Evolutionary conservation across 768 basidiomycete genomes (phyloP).

Genomic region (Mycena venus): DNA sequence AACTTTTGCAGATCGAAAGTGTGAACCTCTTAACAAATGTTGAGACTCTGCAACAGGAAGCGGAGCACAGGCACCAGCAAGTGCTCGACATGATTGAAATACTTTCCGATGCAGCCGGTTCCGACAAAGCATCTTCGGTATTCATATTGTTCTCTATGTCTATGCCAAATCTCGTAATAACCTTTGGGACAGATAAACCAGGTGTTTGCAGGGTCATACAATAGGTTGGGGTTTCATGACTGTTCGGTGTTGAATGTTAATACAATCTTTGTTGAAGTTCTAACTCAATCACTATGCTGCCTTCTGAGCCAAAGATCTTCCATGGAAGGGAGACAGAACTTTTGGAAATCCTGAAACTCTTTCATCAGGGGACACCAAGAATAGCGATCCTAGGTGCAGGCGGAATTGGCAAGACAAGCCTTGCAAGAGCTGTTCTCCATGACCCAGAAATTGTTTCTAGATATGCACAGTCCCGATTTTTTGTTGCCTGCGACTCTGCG

Average conservation of each 20-base stretch:
- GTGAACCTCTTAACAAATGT: no score
- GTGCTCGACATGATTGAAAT: background rate
- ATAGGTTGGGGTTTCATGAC: background rate
- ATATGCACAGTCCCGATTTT: background rate
- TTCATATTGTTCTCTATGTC: background rate
- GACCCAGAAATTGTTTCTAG: background rate
- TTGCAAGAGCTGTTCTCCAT: background rate
- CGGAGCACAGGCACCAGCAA: background rate
- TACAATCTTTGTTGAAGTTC: background rate
- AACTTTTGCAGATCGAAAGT: no score
- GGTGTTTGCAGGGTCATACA: background rate
- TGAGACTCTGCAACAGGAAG: background rate
- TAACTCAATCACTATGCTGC: background rate
- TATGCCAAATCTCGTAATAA: background rate
- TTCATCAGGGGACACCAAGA: no score
- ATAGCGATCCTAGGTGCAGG: no score
- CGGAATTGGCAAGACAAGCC: no score
- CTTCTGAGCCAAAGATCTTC: background rate
- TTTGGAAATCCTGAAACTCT: no score
- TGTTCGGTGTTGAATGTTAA: background rate
- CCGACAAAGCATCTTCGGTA: background rate
- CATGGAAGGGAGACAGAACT: no score
- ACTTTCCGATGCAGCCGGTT: background rate
- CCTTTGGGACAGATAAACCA: background rate
- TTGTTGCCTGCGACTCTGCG: background rate